phyloP scores from a whole-genome alignment of 2,329 filamentous ascomycete genomes.

The Xylaria arbuscula region DNA sequence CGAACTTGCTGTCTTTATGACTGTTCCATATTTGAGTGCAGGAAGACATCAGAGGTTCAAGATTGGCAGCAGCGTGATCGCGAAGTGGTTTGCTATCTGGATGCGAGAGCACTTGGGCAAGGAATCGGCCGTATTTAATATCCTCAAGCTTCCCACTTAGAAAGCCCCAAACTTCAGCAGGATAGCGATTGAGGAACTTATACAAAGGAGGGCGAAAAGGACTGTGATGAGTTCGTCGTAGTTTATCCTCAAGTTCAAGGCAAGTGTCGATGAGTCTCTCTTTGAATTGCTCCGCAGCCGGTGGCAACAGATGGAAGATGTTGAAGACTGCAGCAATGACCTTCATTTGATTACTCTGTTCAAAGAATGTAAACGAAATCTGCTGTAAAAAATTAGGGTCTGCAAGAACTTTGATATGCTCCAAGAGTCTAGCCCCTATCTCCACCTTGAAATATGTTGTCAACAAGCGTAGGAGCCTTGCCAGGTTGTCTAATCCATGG shows the following conservation, averaged over 20 bases:
- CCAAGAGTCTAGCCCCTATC: constrained; percentile 90
- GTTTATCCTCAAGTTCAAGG: constrained; percentile 85
- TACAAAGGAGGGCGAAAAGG: constrained; percentile 92
- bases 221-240: constrained; percentile 88
- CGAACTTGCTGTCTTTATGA: constrained; percentile 74
- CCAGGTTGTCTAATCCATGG: constrained; percentile 89
- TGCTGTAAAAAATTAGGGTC: constrained; percentile 84
- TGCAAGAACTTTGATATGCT: constrained; percentile 92
- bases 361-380: constrained; percentile 93
- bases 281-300: constrained; percentile 90
- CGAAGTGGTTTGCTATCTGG: constrained; percentile 79
- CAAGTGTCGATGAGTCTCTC: constrained; percentile 89
- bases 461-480: constrained; percentile 86
- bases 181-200: constrained; percentile 92
- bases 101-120: constrained; percentile 86
- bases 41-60: constrained; percentile 76
- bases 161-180: constrained; percentile 85
- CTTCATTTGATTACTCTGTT: constrained; percentile 93
- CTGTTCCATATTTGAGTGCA: constrained; percentile 72
- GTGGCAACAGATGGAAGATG: constrained; percentile 94
- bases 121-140: constrained; percentile 87
- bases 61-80: constrained; percentile 77
- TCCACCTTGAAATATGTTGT: constrained; percentile 99
- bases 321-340: constrained; percentile 95
- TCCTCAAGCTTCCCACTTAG: constrained; percentile 85